Evolutionary conservation across 2,329 filamentous ascomycete species (phyloP), one percentile per base, ranked within the genome.

Genomic region (Claviceps pazoutovae): DNA sequence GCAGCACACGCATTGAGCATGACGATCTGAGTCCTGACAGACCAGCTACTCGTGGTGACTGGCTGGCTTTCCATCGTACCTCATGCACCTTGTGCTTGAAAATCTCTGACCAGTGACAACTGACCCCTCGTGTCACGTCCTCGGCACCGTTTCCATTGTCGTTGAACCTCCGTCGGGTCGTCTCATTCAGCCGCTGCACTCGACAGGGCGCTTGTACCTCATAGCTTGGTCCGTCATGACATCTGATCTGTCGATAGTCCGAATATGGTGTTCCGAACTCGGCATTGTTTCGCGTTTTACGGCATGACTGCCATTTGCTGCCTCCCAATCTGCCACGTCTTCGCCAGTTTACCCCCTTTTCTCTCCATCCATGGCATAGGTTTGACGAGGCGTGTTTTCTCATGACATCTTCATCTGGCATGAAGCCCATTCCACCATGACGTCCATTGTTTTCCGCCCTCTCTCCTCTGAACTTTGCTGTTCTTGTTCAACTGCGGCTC

Each of bases 391-490:
- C 38, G 26, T 26, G 45, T 51, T 39, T 17, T 49, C 21, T 51
- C 21, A 42, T 26, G 37, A 47, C 38, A 43, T 47, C 21, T 39
- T 38, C 43, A 47, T 52, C 56, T 56, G 58, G 55, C 61, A 66
- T 66, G 63, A 61, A 54, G 55, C 58, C 57, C 53, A 49, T 51
- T 42, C 55, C 59, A 58, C 60, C 56, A 68, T 68, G 66, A 62
- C 65, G 55, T 61, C 63, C 47, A 61, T 59, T 54, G 54, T 66
- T 52, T 58, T 68, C 54, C 65, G 65, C 49, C 64, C 65, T 51
- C 56, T 67, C 54, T 60, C 61, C 51, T 55, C 61, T 39, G 63
- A 66, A 59, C 60, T 68, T 21, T 62, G 59, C 56, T 56, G 51
- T 49, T 56, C 56, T 45, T 57, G 56, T 11, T 52, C 52, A 9